These are phyloP conservation scores for Pisolithus sp. DNA, from an alignment of 768 basidiomycete genomes.

Conservation along the genomic window DNA sequence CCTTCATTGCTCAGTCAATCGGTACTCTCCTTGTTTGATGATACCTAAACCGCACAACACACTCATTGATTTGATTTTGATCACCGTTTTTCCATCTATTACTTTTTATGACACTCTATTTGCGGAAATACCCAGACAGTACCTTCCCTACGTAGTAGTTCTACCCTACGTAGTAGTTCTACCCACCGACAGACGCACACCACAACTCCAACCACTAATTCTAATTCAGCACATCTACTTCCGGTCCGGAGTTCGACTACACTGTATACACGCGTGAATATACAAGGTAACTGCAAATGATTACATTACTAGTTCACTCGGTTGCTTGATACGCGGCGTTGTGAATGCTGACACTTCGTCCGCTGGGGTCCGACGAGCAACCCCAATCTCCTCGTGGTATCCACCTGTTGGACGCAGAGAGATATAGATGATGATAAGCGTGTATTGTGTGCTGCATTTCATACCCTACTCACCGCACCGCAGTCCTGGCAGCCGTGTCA, in stretches of 20 bases:
- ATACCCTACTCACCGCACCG: slow-evolving; percentile 62
- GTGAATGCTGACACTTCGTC: slow-evolving; percentile 93
- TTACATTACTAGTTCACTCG: slow-evolving; percentile 9
- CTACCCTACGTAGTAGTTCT: not conserved
- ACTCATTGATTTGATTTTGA: slow-evolving; percentile 18
- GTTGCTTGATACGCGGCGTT: slow-evolving; percentile 69
- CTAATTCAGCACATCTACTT: slow-evolving; percentile 22
- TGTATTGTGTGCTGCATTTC: slow-evolving; percentile 1
- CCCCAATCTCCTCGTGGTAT: slow-evolving; percentile 97
- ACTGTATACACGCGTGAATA: slow-evolving; percentile 4
- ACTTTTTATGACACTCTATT: slow-evolving; percentile 32
- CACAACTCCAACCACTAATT: slow-evolving; percentile 10
- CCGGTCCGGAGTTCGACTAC: slow-evolving; percentile 12
- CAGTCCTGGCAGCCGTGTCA: slow-evolving; percentile 81
- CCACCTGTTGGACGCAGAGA: slow-evolving; percentile 51
- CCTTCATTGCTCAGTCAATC: slow-evolving; percentile 8
- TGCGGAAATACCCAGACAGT: slow-evolving; percentile 28
- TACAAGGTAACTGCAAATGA: not conserved
- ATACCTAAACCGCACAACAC: slow-evolving; percentile 26
- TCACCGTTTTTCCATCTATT: not conserved
- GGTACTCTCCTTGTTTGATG: slow-evolving; percentile 25
- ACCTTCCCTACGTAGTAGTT: not conserved
- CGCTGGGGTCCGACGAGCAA: slow-evolving; percentile 89
- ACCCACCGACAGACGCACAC: slow-evolving; percentile 4
- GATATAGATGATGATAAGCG: slow-evolving; percentile 8